phyloP scores from a whole-genome alignment of 768 basidiomycete species.

The Boletus tomentosulus region DNA sequence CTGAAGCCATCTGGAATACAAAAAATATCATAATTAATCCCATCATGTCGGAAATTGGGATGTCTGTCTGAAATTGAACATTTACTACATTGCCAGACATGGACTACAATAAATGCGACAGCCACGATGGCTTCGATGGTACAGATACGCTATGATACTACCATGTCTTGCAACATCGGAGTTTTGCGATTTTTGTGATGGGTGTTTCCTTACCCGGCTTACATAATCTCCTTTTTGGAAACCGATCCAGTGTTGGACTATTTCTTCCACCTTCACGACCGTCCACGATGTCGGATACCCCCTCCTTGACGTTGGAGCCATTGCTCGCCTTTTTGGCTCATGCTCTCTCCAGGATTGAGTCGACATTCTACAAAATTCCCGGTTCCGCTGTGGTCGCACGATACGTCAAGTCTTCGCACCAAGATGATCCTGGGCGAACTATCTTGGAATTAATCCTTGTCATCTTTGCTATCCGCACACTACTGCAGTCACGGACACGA shows the following conservation, averaged over 20 bases:
- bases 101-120: too few species aligned
- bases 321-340: constrained; percentile 65
- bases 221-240: constrained; percentile 8
- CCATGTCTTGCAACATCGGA: too few species aligned
- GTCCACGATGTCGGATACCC: constrained; percentile 34
- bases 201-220: constrained; percentile 1
- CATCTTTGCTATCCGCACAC: constrained; percentile 82
- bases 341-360: constrained; percentile 54
- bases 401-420: constrained; percentile 92
- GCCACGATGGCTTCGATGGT: too few species aligned
- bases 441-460: constrained; percentile 85
- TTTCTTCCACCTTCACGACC: constrained; percentile 6
- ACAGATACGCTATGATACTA: too few species aligned
- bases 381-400: constrained; percentile 82
- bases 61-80: too few species aligned
- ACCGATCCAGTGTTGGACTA: background rate
- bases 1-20: too few species aligned
- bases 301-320: constrained; percentile 39
- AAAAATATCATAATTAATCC: too few species aligned
- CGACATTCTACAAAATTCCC: constrained; percentile 69
- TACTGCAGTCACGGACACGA: constrained; percentile 86
- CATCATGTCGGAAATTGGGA: too few species aligned
- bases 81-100: too few species aligned
- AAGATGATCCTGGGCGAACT: constrained; percentile 92
- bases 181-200: too few species aligned